Evolutionary conservation across 2,329 filamentous ascomycete genomes (phyloP).

Genomic region (Penicillium sp.): DNA sequence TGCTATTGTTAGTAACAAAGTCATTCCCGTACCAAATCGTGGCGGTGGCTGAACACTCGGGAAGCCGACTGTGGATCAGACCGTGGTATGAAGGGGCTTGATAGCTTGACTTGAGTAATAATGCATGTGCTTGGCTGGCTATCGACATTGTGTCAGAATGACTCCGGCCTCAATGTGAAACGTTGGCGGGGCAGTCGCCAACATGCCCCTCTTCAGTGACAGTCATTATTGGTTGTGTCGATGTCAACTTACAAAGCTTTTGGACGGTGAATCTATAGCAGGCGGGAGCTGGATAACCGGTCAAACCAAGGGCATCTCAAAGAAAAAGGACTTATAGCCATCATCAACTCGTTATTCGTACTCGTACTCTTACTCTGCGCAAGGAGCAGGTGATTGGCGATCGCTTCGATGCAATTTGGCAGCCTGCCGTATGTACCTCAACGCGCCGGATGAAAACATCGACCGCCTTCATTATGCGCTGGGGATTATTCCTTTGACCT

Average conservation of each 20-base stretch:
- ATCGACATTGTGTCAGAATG: not conserved
- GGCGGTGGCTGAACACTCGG: constrained; percentile 2
- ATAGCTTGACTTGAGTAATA: not conserved
- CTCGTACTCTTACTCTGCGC: no score
- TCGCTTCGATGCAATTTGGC: not conserved
- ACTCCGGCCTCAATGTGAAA: not conserved
- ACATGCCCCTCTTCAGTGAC: not conserved
- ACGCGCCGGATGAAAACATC: not conserved
- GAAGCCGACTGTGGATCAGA: not conserved
- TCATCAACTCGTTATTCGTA: no score
- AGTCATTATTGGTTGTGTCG: not conserved
- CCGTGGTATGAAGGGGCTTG: not conserved
- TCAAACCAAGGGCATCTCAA: not conserved
- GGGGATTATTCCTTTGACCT: not conserved
- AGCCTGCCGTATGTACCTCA: no score
- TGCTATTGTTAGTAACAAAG: not conserved
- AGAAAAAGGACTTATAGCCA: not conserved
- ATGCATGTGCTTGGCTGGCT: not conserved
- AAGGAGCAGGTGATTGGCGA: no score
- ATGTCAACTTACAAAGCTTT: not conserved
- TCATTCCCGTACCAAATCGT: not conserved
- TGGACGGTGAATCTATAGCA: not conserved
- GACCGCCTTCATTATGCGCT: not conserved
- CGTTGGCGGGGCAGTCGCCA: not conserved
- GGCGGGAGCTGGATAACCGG: not conserved